phyloP scores from a whole-genome alignment of 2,329 filamentous ascomycete species.

The Neopestalotiopsis clavispora region DNA sequence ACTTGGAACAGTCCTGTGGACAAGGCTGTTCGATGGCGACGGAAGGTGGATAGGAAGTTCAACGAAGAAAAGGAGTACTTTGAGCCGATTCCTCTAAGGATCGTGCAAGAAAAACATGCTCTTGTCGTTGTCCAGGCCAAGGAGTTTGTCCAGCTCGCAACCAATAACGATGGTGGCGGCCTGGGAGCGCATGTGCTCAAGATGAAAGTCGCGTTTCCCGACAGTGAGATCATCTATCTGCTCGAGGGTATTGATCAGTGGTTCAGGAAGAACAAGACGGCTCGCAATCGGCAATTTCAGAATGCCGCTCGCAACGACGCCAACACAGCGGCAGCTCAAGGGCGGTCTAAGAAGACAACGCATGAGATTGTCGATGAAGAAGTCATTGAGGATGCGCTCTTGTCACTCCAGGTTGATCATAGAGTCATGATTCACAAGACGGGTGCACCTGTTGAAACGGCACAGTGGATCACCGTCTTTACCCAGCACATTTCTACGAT shows the following conservation, averaged over 20 bases:
- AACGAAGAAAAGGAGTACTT: constrained; percentile 66
- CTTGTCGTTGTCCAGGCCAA: constrained; percentile 66
- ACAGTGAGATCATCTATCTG: constrained; percentile 67
- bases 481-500: constrained; percentile 81
- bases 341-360: constrained; percentile 46
- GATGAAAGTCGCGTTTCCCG: constrained; percentile 58
- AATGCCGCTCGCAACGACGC: constrained; percentile 61
- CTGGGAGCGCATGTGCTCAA: constrained; percentile 63
- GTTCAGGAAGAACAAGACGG: constrained; percentile 71
- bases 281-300: constrained; percentile 70
- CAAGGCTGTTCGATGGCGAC: constrained; percentile 68
- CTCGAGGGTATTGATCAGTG: constrained; percentile 71
- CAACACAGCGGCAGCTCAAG: constrained; percentile 27
- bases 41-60: constrained; percentile 68
- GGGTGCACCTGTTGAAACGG: constrained; percentile 62
- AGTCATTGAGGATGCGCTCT: constrained; percentile 70
- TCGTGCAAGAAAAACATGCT: constrained; percentile 63
- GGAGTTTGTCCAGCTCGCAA: constrained; percentile 68
- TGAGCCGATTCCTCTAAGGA: constrained; percentile 62
- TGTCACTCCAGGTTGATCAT: constrained; percentile 73
- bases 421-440: constrained; percentile 74
- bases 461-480: constrained; percentile 74
- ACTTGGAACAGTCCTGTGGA: constrained; percentile 51
- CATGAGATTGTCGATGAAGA: constrained; percentile 68
- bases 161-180: constrained; percentile 49